Base-by-base conservation (phyloP, 306 rosid genomes). In the Senna tora region DNA sequence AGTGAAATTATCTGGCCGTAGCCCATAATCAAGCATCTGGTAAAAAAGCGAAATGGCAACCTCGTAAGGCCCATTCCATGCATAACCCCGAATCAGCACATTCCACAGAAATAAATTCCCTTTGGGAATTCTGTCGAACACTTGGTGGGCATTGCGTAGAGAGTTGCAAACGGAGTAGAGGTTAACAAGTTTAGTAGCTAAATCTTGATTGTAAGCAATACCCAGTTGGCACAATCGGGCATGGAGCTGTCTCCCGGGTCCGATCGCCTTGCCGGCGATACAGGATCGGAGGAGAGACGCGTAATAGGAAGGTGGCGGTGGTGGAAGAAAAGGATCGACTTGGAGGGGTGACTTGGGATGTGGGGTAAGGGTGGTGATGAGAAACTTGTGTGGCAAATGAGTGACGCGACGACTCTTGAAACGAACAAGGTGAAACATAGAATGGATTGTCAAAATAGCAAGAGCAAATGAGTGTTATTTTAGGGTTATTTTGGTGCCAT, bases 61-160 rank as follows among this genome's bases (percentile, higher is more conserved):
- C 62, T 86, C 84, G 15, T 87, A 84, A 13, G 96, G 96, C 22
- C 96, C 94, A 79, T 81, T 85, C 96, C 93, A 88, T 0, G 94
- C 96, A 65, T 89, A 89, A 42, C 89, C 92, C 17, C 90, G 88
- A 56, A 92, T 89, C 69, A 92, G 75, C 65, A 87, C 84, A 39
- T 92, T 92, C 98, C 96, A 89, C 20, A 92, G 79, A 79, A 92
- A 92, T 16, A 83, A 79, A 75, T 88, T 90, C 25, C 82, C 77
- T 74, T 81, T 84, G 16, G 88, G 83, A 79, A 88, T 86, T 84
- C 71, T 77, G 58, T 86, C 88, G 21, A 92, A 92, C 84, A 92
- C 14, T 1, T 73, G 57, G 25, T 77, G 96, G 64, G 96, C 93
- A 77, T 82, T 52, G 1, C n/a, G 38, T 5, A 84, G 52, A 56